phyloP scores from a whole-genome alignment of 2,329 filamentous ascomycete species.

The Nemania serpens region DNA sequence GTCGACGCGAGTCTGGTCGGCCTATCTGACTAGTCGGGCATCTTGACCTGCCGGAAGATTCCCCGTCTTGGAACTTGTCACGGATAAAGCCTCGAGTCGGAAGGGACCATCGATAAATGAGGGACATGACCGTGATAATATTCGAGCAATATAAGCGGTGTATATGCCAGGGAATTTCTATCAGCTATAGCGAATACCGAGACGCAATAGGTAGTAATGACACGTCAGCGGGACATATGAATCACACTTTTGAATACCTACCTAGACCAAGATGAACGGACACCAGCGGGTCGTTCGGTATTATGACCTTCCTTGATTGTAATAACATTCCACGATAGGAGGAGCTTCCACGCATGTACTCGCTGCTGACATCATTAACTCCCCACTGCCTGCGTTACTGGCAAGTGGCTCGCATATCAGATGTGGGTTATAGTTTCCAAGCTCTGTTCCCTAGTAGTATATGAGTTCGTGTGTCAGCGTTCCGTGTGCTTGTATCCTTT shows the following conservation, averaged over 20 bases:
- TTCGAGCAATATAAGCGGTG: slow-evolving; percentile 6
- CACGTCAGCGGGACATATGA: no score
- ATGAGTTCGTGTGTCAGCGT: not conserved
- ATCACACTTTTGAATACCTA: no score
- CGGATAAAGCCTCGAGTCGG: slow-evolving; percentile 23
- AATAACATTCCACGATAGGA: not conserved
- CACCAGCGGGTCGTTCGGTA: not conserved
- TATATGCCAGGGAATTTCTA: not conserved
- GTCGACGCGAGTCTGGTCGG: slow-evolving; percentile 12
- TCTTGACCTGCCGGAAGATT: slow-evolving; percentile 7
- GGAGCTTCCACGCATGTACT: slow-evolving; percentile 1
- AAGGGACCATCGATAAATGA: slow-evolving; percentile 27
- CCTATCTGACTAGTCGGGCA: slow-evolving; percentile 24
- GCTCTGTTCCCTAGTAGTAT: not conserved
- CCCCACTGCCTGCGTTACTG: not conserved
- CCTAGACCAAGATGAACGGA: not conserved
- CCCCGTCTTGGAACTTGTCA: slow-evolving; percentile 13
- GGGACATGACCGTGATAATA: slow-evolving; percentile 21
- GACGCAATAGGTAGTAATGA: not conserved
- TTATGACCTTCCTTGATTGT: not conserved
- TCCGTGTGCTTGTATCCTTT: not conserved
- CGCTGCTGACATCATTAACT: slow-evolving; percentile 1
- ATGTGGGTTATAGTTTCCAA: not conserved
- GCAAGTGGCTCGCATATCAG: not conserved
- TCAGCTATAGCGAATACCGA: not conserved